Percentiles rank a stretch among this genome's conserved stretches.
phyloP scores from a whole-genome alignment of 495 filamentous ascomycete genomes.

The Cercophora newfieldiana region DNA sequence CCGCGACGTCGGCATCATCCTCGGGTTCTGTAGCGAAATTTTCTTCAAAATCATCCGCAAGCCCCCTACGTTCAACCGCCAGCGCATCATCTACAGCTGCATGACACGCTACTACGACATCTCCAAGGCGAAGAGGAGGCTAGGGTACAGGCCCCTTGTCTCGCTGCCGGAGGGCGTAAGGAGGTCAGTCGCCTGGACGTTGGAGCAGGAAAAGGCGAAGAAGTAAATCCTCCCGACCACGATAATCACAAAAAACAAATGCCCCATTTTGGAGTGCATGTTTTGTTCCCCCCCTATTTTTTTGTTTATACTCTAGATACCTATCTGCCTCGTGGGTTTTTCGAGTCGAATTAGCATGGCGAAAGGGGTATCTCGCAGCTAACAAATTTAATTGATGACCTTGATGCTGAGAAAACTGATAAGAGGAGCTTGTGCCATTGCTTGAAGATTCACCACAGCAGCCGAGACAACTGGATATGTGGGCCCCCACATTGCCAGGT shows the following conservation, averaged over 20 bases:
- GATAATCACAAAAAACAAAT: background rate
- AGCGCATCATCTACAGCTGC: slow-evolving; percentile 71
- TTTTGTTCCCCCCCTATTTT: background rate
- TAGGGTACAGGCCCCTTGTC: slow-evolving; percentile 77
- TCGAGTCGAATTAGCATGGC: background rate
- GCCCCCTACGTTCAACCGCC: slow-evolving; percentile 71
- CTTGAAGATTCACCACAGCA: no score
- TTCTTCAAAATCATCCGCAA: slow-evolving; percentile 67
- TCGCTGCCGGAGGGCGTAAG: slow-evolving; percentile 71
- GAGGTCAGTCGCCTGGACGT: slow-evolving; percentile 65
- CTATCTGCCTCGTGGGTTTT: slow-evolving; percentile 2
- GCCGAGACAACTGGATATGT: no score
- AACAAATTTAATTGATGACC: slow-evolving; percentile 13
- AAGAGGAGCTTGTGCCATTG: no score
- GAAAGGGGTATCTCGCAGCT: background rate
- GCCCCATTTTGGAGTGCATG: background rate
- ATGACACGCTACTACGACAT: slow-evolving; percentile 87
- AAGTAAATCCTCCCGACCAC: background rate
- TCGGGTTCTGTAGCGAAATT: slow-evolving; percentile 71
- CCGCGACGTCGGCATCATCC: slow-evolving; percentile 58
- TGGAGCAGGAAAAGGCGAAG: slow-evolving; percentile 52
- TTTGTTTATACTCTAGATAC: slow-evolving; percentile 1
- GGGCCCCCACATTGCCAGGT: no score
- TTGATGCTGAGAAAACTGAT: background rate
- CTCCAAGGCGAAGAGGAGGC: slow-evolving; percentile 74